Percentiles rank a stretch among this genome's conserved stretches.
phyloP scores from a whole-genome alignment of 2,329 filamentous ascomycete species.

The Calonectria honghensis region DNA sequence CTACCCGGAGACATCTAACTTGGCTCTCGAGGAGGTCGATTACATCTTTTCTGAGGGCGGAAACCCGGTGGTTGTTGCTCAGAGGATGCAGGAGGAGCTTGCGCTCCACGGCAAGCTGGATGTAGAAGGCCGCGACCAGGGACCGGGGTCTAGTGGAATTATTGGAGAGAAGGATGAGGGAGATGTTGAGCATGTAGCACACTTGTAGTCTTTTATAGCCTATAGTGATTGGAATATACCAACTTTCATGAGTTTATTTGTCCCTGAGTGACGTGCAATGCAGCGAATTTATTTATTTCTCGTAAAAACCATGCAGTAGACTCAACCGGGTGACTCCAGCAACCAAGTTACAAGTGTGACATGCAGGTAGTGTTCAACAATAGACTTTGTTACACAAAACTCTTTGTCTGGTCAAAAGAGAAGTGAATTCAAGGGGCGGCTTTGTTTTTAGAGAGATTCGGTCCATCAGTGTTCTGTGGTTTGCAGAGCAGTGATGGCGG shows the following conservation, averaged over 20 bases:
- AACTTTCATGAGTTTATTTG: not conserved
- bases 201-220: not conserved
- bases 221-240: not conserved
- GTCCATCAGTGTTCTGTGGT: not conserved
- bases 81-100: conserved; percentile 40
- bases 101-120: conserved; percentile 37
- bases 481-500: not conserved
- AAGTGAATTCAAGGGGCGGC: not conserved
- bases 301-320: not conserved
- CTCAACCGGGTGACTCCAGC: not conserved
- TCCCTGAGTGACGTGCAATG: not conserved
- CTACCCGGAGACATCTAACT: conserved; percentile 72
- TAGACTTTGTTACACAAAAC: not conserved
- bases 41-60: conserved; percentile 48
- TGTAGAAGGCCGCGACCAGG: conserved; percentile 19
- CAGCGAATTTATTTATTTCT: not conserved
- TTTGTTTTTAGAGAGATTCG: not conserved
- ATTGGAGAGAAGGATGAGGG: conserved; percentile 17
- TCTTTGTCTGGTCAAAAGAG: not conserved
- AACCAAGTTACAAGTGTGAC: not conserved
- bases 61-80: conserved; percentile 41
- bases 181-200: conserved; percentile 22
- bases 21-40: conserved; percentile 72
- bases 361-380: not conserved
- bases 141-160: not conserved